Conservation (phyloP, 768 basidiomycete species). For the Lanmaoa rubissima region DNA sequence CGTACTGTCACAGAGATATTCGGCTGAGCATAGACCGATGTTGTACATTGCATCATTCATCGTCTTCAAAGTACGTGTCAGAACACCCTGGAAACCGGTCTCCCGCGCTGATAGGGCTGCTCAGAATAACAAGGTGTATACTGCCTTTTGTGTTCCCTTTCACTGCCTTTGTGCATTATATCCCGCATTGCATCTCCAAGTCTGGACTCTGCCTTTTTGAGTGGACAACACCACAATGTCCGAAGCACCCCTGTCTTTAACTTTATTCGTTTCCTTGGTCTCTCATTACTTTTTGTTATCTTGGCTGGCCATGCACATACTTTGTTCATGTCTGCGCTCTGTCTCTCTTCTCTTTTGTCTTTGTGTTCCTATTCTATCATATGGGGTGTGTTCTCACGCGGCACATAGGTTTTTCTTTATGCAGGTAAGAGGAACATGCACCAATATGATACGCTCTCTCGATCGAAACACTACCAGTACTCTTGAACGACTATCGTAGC, state of each 20-base stretch:
- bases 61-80: slow-evolving; percentile 19
- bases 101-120: background rate
- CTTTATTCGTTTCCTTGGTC: slow-evolving; percentile 28
- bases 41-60: slow-evolving; percentile 13
- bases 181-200: slow-evolving; percentile 22
- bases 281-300: slow-evolving; percentile 19
- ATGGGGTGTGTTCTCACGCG: slow-evolving; percentile 5
- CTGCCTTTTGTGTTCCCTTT: slow-evolving; percentile 9
- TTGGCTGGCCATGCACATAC: slow-evolving; percentile 30
- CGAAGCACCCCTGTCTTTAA: slow-evolving; percentile 29
- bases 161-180: slow-evolving; percentile 23
- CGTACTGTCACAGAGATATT: slow-evolving; percentile 54
- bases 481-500: slow-evolving; percentile 28
- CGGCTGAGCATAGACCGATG: slow-evolving; percentile 15
- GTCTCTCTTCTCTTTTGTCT: background rate
- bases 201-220: slow-evolving; percentile 16
- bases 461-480: slow-evolving; percentile 29
- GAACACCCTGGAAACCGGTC: background rate
- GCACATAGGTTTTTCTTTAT: slow-evolving; percentile 24
- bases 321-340: slow-evolving; percentile 12
- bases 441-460: slow-evolving; percentile 17
- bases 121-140: slow-evolving; percentile 23
- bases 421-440: slow-evolving; percentile 29
- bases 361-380: slow-evolving; percentile 19
- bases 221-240: slow-evolving; percentile 15